Conservation (phyloP, 495 filamentous ascomycete genomes). For the Jackrogersella minutella region DNA sequence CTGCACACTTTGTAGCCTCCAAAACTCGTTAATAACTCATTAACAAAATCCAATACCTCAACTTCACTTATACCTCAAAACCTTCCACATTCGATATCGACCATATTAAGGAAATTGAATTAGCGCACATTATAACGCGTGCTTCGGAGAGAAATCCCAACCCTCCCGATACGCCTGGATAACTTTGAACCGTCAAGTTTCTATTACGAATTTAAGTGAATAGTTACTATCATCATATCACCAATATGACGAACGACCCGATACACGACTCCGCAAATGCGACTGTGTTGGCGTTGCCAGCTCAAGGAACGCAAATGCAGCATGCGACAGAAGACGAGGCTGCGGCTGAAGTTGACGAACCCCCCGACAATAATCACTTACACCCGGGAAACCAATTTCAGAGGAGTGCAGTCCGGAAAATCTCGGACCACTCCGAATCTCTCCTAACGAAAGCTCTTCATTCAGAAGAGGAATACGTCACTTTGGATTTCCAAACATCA, state of each 20-base stretch:
- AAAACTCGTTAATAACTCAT: conserved; percentile 10
- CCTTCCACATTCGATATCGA: conserved; percentile 3
- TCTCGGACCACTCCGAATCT: conserved; percentile 68
- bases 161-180: not conserved
- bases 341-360: conserved; percentile 47
- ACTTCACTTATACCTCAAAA: not conserved
- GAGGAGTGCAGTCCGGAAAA: conserved; percentile 52
- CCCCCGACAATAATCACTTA: conserved; percentile 43
- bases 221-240: conserved; percentile 5
- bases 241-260: conserved; percentile 50
- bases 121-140: conserved; percentile 15
- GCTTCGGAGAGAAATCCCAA: conserved; percentile 9
- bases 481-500: conserved; percentile 28
- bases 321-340: conserved; percentile 53
- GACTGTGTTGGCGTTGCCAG: conserved; percentile 53
- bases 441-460: conserved; percentile 82
- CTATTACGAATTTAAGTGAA: conserved; percentile 11
- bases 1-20: conserved; percentile 38
- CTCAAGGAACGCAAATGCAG: conserved; percentile 53
- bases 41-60: conserved; percentile 4
- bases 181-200: conserved; percentile 8
- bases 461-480: conserved; percentile 59
- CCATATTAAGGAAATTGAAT: conserved; percentile 13
- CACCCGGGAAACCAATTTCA: conserved; percentile 48
- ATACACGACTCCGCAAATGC: conserved; percentile 51